Base-by-base conservation (phyloP, 2,329 filamentous ascomycete species). In the Colletotrichum viniferum region DNA sequence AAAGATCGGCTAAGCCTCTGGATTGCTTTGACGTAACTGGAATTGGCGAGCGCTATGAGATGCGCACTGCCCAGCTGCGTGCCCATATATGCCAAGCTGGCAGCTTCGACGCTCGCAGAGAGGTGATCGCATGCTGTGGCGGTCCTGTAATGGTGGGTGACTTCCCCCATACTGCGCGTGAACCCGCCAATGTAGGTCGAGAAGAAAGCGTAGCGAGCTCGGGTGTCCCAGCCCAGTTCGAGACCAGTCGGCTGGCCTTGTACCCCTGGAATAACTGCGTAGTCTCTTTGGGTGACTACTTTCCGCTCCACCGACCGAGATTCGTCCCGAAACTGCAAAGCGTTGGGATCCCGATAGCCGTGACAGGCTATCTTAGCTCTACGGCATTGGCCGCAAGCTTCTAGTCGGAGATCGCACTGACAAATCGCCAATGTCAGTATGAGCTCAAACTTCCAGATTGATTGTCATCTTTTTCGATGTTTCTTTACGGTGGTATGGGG, bases 251-350 rank as follows among this genome's bases (percentile, higher is more conserved):
- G 67, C 0, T 26, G 62, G 24, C 26, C 21, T n/a, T 18, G 24
- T n/a, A 7, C 10, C 24, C 32, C 58, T 12, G 7, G 9, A 7
- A 18, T 12, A 16, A 10, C 10, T 48, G 24, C 71, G 63, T 48
- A 60, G 26, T 9, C 55, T 2, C 36, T 34, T 6, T 55, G 64
- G 58, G 26, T 69, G 26, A 34, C 7, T 38, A 56, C 70, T 38
- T 77, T 81, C n/a, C 62, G 74, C 34, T 76, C 65, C 10, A 78
- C 73, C 7, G 73, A 74, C 1, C 52, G 61, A 10, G 78, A 80
- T 55, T 81, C 76, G 66, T 80, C 78, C 12, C 76, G 79, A 55
- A 81, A 79, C 24, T 79, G 65, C 32, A 81, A 71, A 13, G 78
- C 78, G 7, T 77, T 58, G 8, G 78, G 75, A 12, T 80, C 77